Evolutionary conservation across 257 asterid species (phyloP), one percentile per base, ranked within the genome.

Genomic region (Jaltomata sinuosa): DNA sequence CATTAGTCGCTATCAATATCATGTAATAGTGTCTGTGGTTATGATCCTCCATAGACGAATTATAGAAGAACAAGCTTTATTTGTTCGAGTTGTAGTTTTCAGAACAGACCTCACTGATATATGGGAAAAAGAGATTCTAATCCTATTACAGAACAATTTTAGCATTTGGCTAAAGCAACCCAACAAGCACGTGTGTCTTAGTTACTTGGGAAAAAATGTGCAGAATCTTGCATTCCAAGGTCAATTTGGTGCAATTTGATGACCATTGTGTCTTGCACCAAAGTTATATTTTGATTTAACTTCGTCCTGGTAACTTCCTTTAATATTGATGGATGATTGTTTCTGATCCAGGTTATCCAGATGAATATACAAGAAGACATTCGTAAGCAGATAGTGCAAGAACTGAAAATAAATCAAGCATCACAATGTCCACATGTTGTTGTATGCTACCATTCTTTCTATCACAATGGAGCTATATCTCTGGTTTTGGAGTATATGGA

Each of bases 401-500:
- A 97, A 94, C 95, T 97, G 81, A 97, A 97, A 91, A 95, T 97
- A 80, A 97, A 97, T 86, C 98, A 93, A 89, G 96, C 95, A 68
- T 91, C 99, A 68, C 98, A 91, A 84, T 95, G 99, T 87, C 89
- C 98, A 22, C 91, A 94, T 82, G 93, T 94, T 84, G 99, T 97
- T 21, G 97, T 94, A 83, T 97, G 99, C 92, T 92, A 97, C 89
- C 98, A 94, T 87, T 97, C 99, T 38, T 97, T 95, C 92, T 97
- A 97, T 92, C 98, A 97, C 91, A 95, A 97, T 79, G 99, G 99
- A 83, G 99, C 97, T 79, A 95, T 97, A 78, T 95, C 98, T 84
- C 91, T 97, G 83, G 98, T 95, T 85, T 86, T 97, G 49, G 99
- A 97, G 84, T 97, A 94, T 94, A 97, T 97, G 99, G 99, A 97